Base-by-base conservation (phyloP, 1,284 basidiomycete species). In the Anthracocystis panici-leucophaei region DNA sequence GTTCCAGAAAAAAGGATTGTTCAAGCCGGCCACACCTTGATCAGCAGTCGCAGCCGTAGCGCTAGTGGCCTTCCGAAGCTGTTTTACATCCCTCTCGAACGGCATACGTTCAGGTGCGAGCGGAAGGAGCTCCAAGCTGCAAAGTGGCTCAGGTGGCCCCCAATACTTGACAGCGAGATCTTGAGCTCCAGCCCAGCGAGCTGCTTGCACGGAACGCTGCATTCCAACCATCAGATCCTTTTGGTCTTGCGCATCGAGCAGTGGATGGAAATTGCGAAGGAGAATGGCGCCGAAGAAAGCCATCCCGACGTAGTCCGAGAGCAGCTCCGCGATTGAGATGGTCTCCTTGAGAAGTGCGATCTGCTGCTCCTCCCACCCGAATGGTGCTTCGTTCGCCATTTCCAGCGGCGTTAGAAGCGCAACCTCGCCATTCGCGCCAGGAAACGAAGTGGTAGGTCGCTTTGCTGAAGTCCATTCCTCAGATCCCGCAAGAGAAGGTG, bases 361-460 rank as follows among this genome's bases (percentile, higher is more conserved):
- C 86, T 97, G 95, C 51, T 98, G 88, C 82, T 95, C 93, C 1
- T 93, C 91, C 96, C 95, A 99, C 1, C 95, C 95, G 82, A 91
- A 94, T 3, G 68, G 40, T 8, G 79, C 57, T 50, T 81, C 79
- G 29, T 62, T 51, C 9, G 66, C 63, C n/a, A 77, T 44, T 31
- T 77, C 74, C 12, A 72, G 62, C 31, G 64, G 67, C 21, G 63
- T 75, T 35, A 67, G 5, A 11, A 67, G 35, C 14, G 67, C 51
- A 1, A 48, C 54, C n/a, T 55, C 50, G 21, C 42, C 44, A 23
- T 42, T 29, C 16, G 51, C 49, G 16, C 46, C 38, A 10, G 27
- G n/a, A 20, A 40, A 27, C 6, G 41, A 14, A 29, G 50, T n/a
- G 11, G 38, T 3, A n/a, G 52, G 18, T 20, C 27, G 57, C 49